These are phyloP conservation scores for Arthroderma uncinatum DNA, from an alignment of 2,329 filamentous ascomycete species.

Conservation along the genomic window DNA sequence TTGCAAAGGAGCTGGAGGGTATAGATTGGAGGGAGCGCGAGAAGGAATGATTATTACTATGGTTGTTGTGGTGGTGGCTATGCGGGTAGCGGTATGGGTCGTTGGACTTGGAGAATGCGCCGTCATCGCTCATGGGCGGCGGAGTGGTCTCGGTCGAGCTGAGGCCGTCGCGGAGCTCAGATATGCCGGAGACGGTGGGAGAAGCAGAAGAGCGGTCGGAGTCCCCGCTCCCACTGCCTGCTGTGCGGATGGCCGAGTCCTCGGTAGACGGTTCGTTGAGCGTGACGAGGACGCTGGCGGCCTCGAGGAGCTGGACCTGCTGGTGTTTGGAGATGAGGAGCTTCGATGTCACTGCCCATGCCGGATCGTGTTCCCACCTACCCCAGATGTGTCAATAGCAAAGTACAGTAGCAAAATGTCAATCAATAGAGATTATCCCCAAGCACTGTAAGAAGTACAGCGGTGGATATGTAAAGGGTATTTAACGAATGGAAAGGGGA, in stretches of 20 bases:
- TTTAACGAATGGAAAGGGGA: constrained; percentile 26
- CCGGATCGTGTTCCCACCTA: constrained; percentile 99
- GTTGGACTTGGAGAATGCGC: constrained; percentile 39
- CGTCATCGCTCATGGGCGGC: constrained; percentile 62
- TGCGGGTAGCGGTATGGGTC: constrained; percentile 37
- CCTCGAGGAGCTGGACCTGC: constrained; percentile 93
- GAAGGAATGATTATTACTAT: constrained; percentile 37
- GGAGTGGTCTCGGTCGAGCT: constrained; percentile 91
- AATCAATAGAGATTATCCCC: too few species aligned
- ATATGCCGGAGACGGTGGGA: constrained; percentile 68
- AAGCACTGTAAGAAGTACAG: constrained; percentile 7
- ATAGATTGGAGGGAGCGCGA: constrained; percentile 70
- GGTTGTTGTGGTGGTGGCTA: constrained; percentile 16
- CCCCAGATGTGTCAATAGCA: constrained; percentile 24
- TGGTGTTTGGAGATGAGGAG: constrained; percentile 98
- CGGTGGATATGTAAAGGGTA: constrained; percentile 12
- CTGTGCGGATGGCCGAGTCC: constrained; percentile 55
- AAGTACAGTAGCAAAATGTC: background rate
- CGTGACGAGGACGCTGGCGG: constrained; percentile 84
- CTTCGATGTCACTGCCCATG: constrained; percentile 96
- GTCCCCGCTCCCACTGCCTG: constrained; percentile 47
- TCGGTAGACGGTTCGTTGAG: constrained; percentile 66
- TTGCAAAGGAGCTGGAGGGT: constrained; percentile 46
- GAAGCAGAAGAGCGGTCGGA: constrained; percentile 77
- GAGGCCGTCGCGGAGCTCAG: constrained; percentile 57